phyloP scores from a whole-genome alignment of 495 filamentous ascomycete genomes.

The Immersiella caudata region DNA sequence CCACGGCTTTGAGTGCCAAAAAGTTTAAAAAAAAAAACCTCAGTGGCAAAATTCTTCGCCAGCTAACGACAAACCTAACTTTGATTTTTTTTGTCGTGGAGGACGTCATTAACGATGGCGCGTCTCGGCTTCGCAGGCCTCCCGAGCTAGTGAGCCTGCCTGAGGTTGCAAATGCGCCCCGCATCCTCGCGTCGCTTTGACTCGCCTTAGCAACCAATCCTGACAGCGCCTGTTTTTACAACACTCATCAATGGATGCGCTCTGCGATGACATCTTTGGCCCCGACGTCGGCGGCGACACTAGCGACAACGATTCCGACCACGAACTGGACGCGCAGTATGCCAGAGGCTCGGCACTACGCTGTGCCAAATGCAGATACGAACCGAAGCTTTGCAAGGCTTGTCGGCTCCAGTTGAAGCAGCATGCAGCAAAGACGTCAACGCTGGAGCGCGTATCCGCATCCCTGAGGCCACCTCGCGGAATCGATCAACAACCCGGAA shows the following conservation, averaged over 20 bases:
- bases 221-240: too few species aligned
- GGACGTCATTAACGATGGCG: too few species aligned
- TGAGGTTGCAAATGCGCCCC: too few species aligned
- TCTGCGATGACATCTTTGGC: not conserved
- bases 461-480: not conserved
- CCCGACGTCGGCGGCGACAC: not conserved
- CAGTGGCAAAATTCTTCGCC: too few species aligned
- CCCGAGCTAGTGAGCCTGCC: too few species aligned
- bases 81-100: too few species aligned
- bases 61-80: too few species aligned
- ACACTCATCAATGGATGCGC: not conserved
- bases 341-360: slow-evolving; percentile 1
- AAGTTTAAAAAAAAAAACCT: too few species aligned
- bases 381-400: not conserved
- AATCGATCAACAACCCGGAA: not conserved
- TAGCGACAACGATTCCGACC: slow-evolving; percentile 1
- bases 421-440: slow-evolving; percentile 1
- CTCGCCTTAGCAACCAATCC: too few species aligned
- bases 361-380: slow-evolving; percentile 9
- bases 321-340: slow-evolving; percentile 2
- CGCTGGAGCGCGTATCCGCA: not conserved
- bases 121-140: too few species aligned
- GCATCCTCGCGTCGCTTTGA: too few species aligned
- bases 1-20: too few species aligned
- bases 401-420: slow-evolving; percentile 1